phyloP scores from a whole-genome alignment of 768 basidiomycete genomes.

The Paxillus rubicundulus region DNA sequence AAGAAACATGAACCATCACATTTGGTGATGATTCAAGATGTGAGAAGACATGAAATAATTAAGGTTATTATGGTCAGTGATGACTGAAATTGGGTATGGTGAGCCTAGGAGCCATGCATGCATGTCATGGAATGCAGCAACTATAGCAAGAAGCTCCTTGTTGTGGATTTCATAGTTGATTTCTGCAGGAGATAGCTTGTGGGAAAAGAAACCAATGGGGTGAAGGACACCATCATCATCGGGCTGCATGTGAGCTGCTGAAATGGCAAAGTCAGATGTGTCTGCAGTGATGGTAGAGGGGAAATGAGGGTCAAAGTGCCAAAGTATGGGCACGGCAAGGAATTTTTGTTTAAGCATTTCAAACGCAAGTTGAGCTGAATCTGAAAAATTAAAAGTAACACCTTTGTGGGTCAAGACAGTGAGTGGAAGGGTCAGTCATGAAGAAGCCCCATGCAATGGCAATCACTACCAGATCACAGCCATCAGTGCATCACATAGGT shows the following conservation, averaged over 20 bases:
- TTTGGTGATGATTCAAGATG: too few relatives aligned
- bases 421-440: slow-evolving; percentile 32
- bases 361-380: slow-evolving; percentile 13
- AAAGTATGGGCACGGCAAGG: slow-evolving; percentile 15
- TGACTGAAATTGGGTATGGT: slow-evolving; percentile 7
- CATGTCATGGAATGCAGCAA: slow-evolving; percentile 31
- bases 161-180: slow-evolving; percentile 43
- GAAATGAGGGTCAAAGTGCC: slow-evolving; percentile 15
- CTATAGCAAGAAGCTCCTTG: slow-evolving; percentile 43
- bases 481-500: too few relatives aligned
- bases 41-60: slow-evolving; percentile 28
- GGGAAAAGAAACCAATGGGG: slow-evolving; percentile 33
- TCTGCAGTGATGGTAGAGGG: slow-evolving; percentile 14
- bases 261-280: slow-evolving; percentile 15
- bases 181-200: slow-evolving; percentile 29
- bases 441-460: too few relatives aligned
- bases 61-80: slow-evolving; percentile 33
- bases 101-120: slow-evolving; percentile 25
- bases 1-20: too few relatives aligned
- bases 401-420: slow-evolving; percentile 28
- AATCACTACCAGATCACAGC: too few relatives aligned
- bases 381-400: slow-evolving; percentile 25
- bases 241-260: slow-evolving; percentile 8
- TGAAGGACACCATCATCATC: slow-evolving; percentile 20
- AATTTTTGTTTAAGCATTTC: slow-evolving; percentile 22